Evolutionary conservation across 345 rosid species (phyloP), one percentile per base, ranked within the genome.

Genomic region (Syzygium aromaticum): DNA sequence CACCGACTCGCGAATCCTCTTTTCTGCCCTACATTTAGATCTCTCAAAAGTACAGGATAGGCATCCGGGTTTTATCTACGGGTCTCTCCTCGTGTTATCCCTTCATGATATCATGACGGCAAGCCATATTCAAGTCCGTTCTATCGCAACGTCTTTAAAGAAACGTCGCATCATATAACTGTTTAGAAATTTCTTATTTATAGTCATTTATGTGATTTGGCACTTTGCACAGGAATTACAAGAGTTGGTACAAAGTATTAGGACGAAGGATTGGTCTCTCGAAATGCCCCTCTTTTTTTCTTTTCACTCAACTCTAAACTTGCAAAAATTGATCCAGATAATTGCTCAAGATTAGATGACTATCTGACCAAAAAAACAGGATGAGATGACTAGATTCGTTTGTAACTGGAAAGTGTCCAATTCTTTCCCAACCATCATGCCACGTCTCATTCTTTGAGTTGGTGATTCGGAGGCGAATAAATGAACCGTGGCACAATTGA

Each of bases 131-230:
- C 40, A 30, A 17, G 43, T 1, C 17, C 23, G 22, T 67, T 30
- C 46, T 17, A 16, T 67, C 23, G 5, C 43, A 2, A 67, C 9
- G 17, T 33, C 46, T 67, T 33, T 67, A 33, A 1, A 38, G 19
- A 33, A 33, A 64, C 23, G 8, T 4, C 10, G 12, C 19, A 0
- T 17, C 0, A 17, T 38, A 17, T 0, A 0, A 1, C 43, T 5
- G 4, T 33, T 17, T 4, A 33, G 13, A 33, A 67, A 21, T 54
- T 21, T 3, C 22, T 22, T 21, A 21, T 21, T 9, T 7, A 11
- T 7, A 3, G 4, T 21, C 4, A 8, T 54, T 21, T 22, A 7
- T 19, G 22, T 15, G 56, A 53, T 53, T 53, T 5, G 56, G 21
- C 56, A 53, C 56, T 53, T 53, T 6, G 22, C 17, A 19, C 3